Evolutionary conservation across 1,284 basidiomycete species (phyloP), one percentile per base, ranked within the genome.

Genomic region (Crocinoboletus sp.): DNA sequence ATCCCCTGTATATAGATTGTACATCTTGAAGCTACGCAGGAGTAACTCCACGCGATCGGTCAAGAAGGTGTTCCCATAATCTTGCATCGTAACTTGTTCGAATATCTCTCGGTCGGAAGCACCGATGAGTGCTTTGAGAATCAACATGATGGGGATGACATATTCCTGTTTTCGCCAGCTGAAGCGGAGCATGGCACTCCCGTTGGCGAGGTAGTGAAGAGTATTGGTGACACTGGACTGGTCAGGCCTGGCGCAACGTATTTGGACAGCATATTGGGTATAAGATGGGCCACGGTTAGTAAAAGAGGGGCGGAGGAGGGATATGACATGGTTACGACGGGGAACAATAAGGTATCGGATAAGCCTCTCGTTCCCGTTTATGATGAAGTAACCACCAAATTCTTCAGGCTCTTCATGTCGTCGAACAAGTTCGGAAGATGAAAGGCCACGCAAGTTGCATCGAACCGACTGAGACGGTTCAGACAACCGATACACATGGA

Each of bases 151-250:
- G 4, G 96, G 96, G 34, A 99, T 91, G 63, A 98, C 94, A 69
- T 97, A 99, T 76, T 99, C 96, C 63, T 96, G 91, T 70, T 99
- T 99, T 43, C 94, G 74, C 93, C 92, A 98, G 61, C 84, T 93
- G 72, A 99, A 99, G 16, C 96, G 84, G 17, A 99, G 69, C 71
- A 94, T 99, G 11, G 94, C 89, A 54, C 85, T 94, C 34, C 96
- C 96, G 61, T 96, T 97, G 15, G 92, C 87, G 27, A 99, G 84
- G 66, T 99, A 99, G 66, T 99, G 96, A 29, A 99, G 79, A 13
- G 90, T 93, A 69, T 99, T 99, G 42, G 96, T 99, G 50, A 84
- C 82, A 49, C 86, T 86, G 10, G 90, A 89, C 66, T 97, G 91
- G 68, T 98, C 94, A 0, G 81, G 80, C 29, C 94, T 82, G 16